These are phyloP conservation scores for Sequoia sempervirens DNA, from an alignment of 75 land plant genomes.

Conservation along the genomic window DNA sequence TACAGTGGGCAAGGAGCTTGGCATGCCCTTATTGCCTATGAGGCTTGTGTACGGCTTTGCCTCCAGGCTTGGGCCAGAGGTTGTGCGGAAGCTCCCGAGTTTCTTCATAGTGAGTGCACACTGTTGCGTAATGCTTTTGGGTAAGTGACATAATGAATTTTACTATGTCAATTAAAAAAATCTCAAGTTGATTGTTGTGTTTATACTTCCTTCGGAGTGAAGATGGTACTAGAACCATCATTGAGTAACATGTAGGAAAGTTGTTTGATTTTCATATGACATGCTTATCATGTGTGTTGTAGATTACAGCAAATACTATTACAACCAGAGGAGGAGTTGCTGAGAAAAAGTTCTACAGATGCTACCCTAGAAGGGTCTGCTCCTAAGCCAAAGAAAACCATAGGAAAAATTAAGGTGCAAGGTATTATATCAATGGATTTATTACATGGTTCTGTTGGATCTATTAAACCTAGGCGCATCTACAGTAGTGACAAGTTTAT, in stretches of 20 bases:
- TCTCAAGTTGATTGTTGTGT: background rate
- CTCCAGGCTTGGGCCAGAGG: constrained; percentile 91
- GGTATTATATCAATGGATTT: constrained; percentile 27
- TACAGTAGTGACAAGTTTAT: background rate
- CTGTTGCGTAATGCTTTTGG: constrained; percentile 72
- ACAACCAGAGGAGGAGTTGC: constrained; percentile 82
- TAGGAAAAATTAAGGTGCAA: constrained; percentile 94
- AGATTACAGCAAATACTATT: constrained; percentile 58
- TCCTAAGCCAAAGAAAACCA: constrained; percentile 58
- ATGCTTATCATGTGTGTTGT: constrained; percentile 18
- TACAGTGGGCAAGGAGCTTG: constrained; percentile 83
- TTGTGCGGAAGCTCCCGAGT: constrained; percentile 81
- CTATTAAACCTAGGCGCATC: background rate
- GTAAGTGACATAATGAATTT: constrained; percentile 16
- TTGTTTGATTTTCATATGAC: background rate
- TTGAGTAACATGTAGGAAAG: background rate
- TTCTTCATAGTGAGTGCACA: constrained; percentile 78
- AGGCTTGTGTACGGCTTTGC: constrained; percentile 95
- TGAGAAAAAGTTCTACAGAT: constrained; percentile 39
- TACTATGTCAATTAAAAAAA: background rate
- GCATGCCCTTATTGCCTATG: constrained; percentile 86
- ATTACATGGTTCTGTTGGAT: background rate
- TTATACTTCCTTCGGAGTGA: background rate
- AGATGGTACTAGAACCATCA: background rate
- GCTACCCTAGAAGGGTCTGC: constrained; percentile 41